Evolutionary conservation across 768 basidiomycete species (phyloP).

Genomic region (Mycena filopes): DNA sequence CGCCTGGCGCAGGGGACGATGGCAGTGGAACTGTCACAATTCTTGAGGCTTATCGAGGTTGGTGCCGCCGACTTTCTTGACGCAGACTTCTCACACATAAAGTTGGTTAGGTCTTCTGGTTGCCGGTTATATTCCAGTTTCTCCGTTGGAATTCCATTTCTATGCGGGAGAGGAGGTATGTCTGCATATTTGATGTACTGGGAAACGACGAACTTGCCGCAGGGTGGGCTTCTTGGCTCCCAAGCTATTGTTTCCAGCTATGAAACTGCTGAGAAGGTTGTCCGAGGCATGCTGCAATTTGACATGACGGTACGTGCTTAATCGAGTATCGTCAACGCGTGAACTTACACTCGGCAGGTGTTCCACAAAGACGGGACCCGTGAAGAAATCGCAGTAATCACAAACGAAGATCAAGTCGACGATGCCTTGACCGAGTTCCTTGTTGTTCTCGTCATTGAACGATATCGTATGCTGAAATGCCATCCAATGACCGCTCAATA

Average conservation of each 20-base stretch:
- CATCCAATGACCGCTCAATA: not conserved
- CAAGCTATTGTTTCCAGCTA: slow-evolving; percentile 54
- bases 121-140: slow-evolving; percentile 37
- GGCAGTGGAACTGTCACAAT: slow-evolving; percentile 46
- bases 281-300: slow-evolving; percentile 53
- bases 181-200: not conserved
- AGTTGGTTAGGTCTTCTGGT: slow-evolving; percentile 19
- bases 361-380: slow-evolving; percentile 23
- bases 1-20: slow-evolving; percentile 52
- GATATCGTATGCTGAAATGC: slow-evolving; percentile 11
- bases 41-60: slow-evolving; percentile 43
- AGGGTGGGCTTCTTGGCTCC: slow-evolving; percentile 48
- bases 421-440: slow-evolving; percentile 21
- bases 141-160: slow-evolving; percentile 46
- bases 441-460: slow-evolving; percentile 22
- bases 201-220: too few relatives aligned
- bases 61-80: slow-evolving; percentile 11
- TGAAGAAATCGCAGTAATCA: slow-evolving; percentile 30
- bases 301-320: slow-evolving; percentile 33
- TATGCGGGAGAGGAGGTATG: slow-evolving; percentile 41
- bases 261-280: slow-evolving; percentile 44
- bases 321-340: too few relatives aligned
- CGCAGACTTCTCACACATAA: not conserved
- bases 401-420: slow-evolving; percentile 13
- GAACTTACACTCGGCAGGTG: slow-evolving; percentile 4